phyloP scores from a whole-genome alignment of 345 rosid genomes.

The Gynandropsis gynandra region DNA sequence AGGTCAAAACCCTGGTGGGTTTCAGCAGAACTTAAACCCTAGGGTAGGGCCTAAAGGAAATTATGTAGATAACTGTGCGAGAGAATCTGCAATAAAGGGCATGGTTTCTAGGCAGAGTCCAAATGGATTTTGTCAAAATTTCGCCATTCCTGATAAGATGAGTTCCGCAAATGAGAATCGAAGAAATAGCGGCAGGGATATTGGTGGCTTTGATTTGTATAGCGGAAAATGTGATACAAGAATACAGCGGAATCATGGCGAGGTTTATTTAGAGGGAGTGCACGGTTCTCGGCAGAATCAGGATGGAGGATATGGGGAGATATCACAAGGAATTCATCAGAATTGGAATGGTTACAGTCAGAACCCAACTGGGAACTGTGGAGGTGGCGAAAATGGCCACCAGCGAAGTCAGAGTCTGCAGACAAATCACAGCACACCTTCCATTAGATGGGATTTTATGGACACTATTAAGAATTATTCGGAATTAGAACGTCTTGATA shows the following conservation, averaged over 20 bases:
- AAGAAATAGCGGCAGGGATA: neutral
- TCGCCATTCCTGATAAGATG: conserved; percentile 15
- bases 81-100: neutral
- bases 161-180: conserved; percentile 14
- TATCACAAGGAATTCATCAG: conserved; percentile 7
- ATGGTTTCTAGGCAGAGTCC: conserved; percentile 4
- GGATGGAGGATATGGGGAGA: conserved; percentile 5
- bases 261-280: conserved; percentile 12
- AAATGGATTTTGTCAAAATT: conserved; percentile 8
- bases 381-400: conserved; percentile 14
- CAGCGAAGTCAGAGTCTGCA: conserved; percentile 11
- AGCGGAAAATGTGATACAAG: neutral
- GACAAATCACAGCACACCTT: conserved; percentile 39
- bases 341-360: conserved; percentile 4
- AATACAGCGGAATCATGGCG: conserved; percentile 20
- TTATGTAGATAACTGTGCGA: neutral
- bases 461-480: conserved; percentile 23
- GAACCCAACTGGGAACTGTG: conserved; percentile 7
- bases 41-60: conserved; percentile 4
- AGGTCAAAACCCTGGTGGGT: conserved; percentile 20
- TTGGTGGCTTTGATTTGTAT: too few species aligned
- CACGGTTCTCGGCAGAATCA: neutral
- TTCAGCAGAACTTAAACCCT: conserved; percentile 21
- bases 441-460: conserved; percentile 39
- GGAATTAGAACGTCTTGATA: conserved; percentile 7